phyloP scores from a whole-genome alignment of 2,329 filamentous ascomycete genomes.

The Hypoxylon sp. region DNA sequence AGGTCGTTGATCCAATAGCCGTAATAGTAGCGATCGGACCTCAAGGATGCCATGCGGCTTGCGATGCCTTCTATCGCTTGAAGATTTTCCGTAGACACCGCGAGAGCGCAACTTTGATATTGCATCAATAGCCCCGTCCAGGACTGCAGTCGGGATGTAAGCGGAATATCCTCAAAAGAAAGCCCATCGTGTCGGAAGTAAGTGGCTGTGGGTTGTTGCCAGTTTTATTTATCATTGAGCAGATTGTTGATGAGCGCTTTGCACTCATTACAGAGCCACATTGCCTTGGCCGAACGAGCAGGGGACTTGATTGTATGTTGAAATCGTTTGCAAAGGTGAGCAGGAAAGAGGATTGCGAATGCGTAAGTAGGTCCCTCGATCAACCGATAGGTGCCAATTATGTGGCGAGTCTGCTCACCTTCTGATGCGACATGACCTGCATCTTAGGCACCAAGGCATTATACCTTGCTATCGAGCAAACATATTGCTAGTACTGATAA shows the following conservation, averaged over 20 bases:
- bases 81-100: background rate
- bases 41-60: background rate
- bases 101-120: background rate
- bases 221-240: background rate
- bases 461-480: too few relatives aligned
- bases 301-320: background rate
- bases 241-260: background rate
- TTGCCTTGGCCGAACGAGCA: background rate
- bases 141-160: background rate
- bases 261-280: background rate
- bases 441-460: too few relatives aligned
- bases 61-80: background rate
- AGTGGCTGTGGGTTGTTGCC: background rate
- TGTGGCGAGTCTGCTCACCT: background rate
- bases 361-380: background rate
- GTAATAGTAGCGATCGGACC: background rate
- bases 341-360: too few relatives aligned
- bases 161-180: background rate
- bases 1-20: slow-evolving; percentile 1
- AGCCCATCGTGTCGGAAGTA: background rate
- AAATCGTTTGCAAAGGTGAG: too few relatives aligned
- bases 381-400: background rate
- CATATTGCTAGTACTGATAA: too few relatives aligned
- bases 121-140: background rate
- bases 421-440: background rate